Evolutionary conservation across 306 rosid genomes (phyloP).

Genomic region (Quercus berberidifolia): DNA sequence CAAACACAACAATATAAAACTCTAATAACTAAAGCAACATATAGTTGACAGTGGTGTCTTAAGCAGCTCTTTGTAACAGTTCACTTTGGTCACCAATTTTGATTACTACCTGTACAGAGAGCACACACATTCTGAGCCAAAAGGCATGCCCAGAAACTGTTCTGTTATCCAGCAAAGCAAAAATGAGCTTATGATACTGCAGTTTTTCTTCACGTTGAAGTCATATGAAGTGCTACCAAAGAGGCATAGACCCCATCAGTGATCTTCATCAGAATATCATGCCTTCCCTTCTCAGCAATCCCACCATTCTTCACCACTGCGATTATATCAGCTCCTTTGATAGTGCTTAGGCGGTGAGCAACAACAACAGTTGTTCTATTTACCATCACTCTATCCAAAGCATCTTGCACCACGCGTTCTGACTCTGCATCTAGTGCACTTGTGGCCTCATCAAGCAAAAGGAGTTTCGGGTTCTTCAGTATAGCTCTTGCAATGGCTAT

Average conservation of each 20-base stretch:
- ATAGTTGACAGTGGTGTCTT: no score
- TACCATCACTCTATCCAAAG: slow-evolving; percentile 74
- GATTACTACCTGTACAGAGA: no score
- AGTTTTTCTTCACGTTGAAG: neutral
- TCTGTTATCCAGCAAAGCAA: neutral
- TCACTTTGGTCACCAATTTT: no score
- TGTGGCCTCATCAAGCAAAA: slow-evolving; percentile 87
- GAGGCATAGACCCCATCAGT: slow-evolving; percentile 67
- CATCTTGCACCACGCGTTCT: slow-evolving; percentile 75
- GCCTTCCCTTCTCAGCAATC: slow-evolving; percentile 78
- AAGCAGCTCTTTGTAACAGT: no score
- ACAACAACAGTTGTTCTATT: slow-evolving; percentile 79
- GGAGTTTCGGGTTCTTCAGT: slow-evolving; percentile 70
- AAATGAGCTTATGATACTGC: neutral
- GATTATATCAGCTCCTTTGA: slow-evolving; percentile 67
- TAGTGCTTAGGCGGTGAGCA: slow-evolving; percentile 79
- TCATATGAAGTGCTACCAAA: slow-evolving; percentile 65
- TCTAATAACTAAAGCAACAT: no score
- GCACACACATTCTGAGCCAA: no score
- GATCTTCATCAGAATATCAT: slow-evolving; percentile 64
- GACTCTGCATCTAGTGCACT: slow-evolving; percentile 93
- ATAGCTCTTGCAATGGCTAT: slow-evolving; percentile 88
- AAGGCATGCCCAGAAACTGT: no score
- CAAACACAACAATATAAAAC: no score
- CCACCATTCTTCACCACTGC: slow-evolving; percentile 72